Evolutionary conservation across 805 yeast species (phyloP).

Genomic region (Yarrowia yakushimensis): DNA sequence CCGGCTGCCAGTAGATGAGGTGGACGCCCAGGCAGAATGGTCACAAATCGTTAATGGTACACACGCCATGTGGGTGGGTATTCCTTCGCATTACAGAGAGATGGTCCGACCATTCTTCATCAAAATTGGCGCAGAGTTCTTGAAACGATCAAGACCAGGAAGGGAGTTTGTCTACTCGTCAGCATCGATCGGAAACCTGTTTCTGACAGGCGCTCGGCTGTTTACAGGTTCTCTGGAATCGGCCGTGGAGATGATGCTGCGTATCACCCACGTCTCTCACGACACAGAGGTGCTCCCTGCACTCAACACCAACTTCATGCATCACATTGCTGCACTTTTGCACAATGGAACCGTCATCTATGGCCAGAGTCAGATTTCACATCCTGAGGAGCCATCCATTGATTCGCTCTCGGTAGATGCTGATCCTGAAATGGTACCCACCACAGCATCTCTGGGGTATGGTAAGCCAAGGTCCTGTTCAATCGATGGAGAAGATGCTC

Average conservation of each 20-base stretch:
- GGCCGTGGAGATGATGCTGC: conserved; percentile 69
- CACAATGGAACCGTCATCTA: conserved; percentile 68
- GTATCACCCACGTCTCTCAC: conserved; percentile 58
- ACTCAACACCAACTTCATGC: conserved; percentile 76
- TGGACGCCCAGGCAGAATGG: conserved; percentile 70
- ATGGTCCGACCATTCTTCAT: conserved; percentile 73
- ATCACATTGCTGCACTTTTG: conserved; percentile 77
- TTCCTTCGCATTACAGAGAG: conserved; percentile 60
- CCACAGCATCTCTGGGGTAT: background rate
- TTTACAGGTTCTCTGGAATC: conserved; percentile 82
- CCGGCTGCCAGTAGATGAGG: conserved; percentile 49
- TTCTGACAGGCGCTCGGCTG: conserved; percentile 74
- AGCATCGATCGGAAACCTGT: conserved; percentile 83
- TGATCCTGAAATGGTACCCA: background rate
- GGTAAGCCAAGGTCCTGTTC: conserved; percentile 8
- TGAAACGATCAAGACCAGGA: conserved; percentile 59
- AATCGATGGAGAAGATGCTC: conserved; percentile 52
- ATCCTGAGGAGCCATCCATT: conserved; percentile 47
- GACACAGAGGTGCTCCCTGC: conserved; percentile 67
- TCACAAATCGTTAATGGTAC: conserved; percentile 70
- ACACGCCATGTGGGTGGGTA: conserved; percentile 61
- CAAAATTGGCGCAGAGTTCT: conserved; percentile 71
- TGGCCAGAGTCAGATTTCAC: conserved; percentile 93
- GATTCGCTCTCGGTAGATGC: background rate
- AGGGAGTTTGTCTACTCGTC: conserved; percentile 66